Evolutionary conservation across 129 eudicot genomes (phyloP).

Genomic region (Logfia minima): DNA sequence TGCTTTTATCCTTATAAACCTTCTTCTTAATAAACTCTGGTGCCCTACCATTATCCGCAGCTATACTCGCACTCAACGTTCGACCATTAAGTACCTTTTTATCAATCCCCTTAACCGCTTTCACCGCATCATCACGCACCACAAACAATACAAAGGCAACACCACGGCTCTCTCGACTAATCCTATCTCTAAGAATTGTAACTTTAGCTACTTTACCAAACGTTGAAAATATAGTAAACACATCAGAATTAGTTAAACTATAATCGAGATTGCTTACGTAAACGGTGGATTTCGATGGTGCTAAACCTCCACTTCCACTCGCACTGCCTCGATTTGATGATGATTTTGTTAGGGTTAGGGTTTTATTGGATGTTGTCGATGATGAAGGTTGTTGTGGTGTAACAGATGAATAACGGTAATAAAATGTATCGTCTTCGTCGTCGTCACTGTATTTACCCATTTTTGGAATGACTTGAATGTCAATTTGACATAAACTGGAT

Average conservation of each 20-base stretch:
- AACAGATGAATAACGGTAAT: slow-evolving; percentile 64
- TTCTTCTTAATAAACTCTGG: slow-evolving; percentile 68
- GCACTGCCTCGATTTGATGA: slow-evolving; percentile 31
- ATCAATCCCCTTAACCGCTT: slow-evolving; percentile 54
- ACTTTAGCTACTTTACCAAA: slow-evolving; percentile 95
- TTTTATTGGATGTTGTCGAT: slow-evolving; percentile 33
- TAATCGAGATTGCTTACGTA: slow-evolving; percentile 79
- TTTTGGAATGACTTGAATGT: neutral
- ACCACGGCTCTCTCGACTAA: slow-evolving; percentile 83
- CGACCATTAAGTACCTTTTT: slow-evolving; percentile 64
- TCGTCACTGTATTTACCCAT: slow-evolving; percentile 56
- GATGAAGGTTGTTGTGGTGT: slow-evolving; percentile 39
- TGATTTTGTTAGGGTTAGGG: slow-evolving; percentile 39
- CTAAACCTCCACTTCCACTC: slow-evolving; percentile 69
- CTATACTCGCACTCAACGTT: slow-evolving; percentile 69
- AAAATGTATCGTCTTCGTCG: slow-evolving; percentile 78
- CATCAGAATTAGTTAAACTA: slow-evolving; percentile 77
- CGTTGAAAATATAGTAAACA: slow-evolving; percentile 86
- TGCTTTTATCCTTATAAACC: slow-evolving; percentile 81
- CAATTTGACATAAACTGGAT: neutral
- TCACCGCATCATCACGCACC: slow-evolving; percentile 62
- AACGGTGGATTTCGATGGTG: slow-evolving; percentile 93
- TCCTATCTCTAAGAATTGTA: slow-evolving; percentile 69
- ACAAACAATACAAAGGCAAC: slow-evolving; percentile 88
- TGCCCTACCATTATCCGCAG: slow-evolving; percentile 85